Evolutionary conservation across 257 asterid species (phyloP).

Genomic region (Solanum lycopersicoides): DNA sequence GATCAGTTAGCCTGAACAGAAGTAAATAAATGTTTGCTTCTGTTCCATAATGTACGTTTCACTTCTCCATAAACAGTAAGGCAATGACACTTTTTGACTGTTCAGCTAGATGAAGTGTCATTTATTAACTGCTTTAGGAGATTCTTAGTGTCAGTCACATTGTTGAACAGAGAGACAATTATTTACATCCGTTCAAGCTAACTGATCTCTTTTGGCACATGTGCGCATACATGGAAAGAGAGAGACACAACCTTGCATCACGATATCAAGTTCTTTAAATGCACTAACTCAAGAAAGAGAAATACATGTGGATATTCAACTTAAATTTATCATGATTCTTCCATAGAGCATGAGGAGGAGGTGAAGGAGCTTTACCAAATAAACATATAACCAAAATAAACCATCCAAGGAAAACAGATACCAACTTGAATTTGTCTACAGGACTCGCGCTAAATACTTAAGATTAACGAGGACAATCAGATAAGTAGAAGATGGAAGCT

Average conservation of each 20-base stretch:
- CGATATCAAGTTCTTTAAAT: background rate
- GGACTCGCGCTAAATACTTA: background rate
- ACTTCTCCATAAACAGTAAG: background rate
- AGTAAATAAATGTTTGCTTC: background rate
- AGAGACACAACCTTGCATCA: background rate
- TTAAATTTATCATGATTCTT: background rate
- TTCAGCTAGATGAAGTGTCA: background rate
- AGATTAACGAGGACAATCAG: background rate
- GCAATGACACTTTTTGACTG: background rate
- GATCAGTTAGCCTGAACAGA: background rate
- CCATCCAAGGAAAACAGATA: background rate
- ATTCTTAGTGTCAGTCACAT: background rate
- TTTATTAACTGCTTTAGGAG: background rate
- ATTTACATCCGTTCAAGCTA: background rate
- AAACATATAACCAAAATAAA: background rate
- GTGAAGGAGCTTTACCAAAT: background rate
- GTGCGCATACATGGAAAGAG: background rate
- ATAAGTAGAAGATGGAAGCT: conserved; percentile 13
- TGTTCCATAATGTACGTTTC: background rate
- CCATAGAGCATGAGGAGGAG: background rate
- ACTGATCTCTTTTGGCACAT: background rate
- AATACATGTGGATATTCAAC: background rate
- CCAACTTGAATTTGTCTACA: background rate
- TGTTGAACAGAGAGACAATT: background rate
- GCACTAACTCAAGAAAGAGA: background rate